A percentile compares a stretch with the other conserved stretches of the same genome.
Conservation (phyloP, 148 eudicot genomes). For the Chenopodium suecicum region DNA sequence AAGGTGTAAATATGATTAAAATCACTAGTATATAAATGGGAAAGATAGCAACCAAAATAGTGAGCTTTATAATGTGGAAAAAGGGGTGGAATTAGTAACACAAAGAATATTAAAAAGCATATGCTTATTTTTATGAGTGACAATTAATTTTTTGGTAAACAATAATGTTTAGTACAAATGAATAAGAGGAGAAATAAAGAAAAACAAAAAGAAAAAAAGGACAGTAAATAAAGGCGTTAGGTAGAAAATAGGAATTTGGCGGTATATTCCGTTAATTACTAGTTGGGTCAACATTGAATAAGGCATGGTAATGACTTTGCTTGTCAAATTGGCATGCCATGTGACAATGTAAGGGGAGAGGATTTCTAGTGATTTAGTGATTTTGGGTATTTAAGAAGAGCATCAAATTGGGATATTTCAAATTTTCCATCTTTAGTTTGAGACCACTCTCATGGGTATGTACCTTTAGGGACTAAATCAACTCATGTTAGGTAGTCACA, state of each 20-base stretch:
- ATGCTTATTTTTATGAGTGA: conserved; percentile 33
- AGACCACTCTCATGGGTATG: not conserved
- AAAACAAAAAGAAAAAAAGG: not conserved
- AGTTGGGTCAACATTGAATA: no score
- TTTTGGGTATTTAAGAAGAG: not conserved
- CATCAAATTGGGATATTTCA: conserved; percentile 9
- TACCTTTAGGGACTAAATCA: not conserved
- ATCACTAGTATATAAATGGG: not conserved
- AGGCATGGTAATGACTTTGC: not conserved
- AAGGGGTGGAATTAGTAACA: conserved; percentile 7
- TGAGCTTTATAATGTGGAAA: conserved; percentile 4
- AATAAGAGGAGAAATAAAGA: no score
- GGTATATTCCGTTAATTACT: conserved; percentile 24
- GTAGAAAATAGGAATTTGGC: conserved; percentile 5
- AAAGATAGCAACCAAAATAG: not conserved
- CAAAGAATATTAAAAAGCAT: conserved; percentile 53
- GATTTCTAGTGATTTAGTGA: not conserved
- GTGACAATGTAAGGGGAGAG: not conserved
- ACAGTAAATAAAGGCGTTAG: not conserved
- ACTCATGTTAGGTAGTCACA: not conserved
- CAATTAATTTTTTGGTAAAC: no score
- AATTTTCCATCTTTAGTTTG: not conserved
- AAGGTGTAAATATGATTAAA: not conserved
- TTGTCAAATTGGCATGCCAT: not conserved
- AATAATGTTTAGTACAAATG: conserved; percentile 21